Conservation (phyloP, 2,329 filamentous ascomycete genomes). For the Nannizziopsis barbatae region DNA sequence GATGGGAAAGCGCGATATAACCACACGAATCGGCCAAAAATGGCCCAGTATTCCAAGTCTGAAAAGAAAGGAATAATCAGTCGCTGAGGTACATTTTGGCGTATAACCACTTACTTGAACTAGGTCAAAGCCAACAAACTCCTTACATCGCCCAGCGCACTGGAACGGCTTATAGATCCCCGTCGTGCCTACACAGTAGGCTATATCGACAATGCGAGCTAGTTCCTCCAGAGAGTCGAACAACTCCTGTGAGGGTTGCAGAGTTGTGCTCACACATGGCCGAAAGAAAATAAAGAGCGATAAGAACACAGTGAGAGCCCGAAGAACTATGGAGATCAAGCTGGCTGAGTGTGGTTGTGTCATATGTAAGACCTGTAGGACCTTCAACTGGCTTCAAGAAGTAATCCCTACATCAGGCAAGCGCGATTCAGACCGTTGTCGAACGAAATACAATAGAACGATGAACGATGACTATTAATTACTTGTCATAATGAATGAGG, state of each 20-base stretch:
- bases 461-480: too few relatives aligned
- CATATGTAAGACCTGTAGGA: background rate
- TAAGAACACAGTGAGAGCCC: background rate
- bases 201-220: conserved; percentile 82
- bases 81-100: background rate
- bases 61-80: conserved; percentile 5
- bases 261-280: background rate
- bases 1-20: conserved; percentile 80
- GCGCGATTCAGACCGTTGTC: too few relatives aligned
- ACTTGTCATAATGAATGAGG: too few relatives aligned
- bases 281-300: background rate
- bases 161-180: conserved; percentile 74
- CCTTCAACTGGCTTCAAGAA: too few relatives aligned
- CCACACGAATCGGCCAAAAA: conserved; percentile 84
- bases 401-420: too few relatives aligned
- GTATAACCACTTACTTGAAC: conserved; percentile 42
- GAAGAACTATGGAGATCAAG: background rate
- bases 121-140: conserved; percentile 71
- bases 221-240: conserved; percentile 78
- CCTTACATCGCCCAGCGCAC: conserved; percentile 72
- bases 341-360: background rate
- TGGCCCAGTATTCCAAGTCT: conserved; percentile 81
- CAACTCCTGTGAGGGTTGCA: conserved; percentile 47
- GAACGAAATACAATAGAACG: too few relatives aligned
- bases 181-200: conserved; percentile 80